These are phyloP conservation scores for Pichia sp. DNA, from an alignment of 1,139 yeast genomes.

Conservation along the genomic window DNA sequence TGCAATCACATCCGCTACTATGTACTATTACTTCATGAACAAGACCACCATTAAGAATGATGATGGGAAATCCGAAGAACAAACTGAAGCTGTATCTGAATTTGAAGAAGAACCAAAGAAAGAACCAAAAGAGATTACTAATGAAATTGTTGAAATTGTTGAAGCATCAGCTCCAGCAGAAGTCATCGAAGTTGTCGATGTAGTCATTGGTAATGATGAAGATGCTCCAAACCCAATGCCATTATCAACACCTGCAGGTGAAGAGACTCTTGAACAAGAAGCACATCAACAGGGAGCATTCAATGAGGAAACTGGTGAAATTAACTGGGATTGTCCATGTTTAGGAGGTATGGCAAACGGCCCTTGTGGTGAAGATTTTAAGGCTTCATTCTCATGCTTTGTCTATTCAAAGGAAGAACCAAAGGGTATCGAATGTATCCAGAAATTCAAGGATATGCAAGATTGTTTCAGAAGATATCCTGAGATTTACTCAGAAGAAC, in stretches of 20 bases:
- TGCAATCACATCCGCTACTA: slow-evolving; percentile 15
- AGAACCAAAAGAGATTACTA: too few relatives aligned
- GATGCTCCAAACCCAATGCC: background rate
- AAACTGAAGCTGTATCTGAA: background rate
- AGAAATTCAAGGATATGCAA: slow-evolving; percentile 89
- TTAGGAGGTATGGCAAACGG: slow-evolving; percentile 99
- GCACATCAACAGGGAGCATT: slow-evolving; percentile 46
- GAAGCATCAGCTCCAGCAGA: slow-evolving; percentile 3
- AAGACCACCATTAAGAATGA: slow-evolving; percentile 14
- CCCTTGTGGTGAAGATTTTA: slow-evolving; percentile 97
- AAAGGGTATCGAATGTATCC: slow-evolving; percentile 94
- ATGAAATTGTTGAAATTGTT: slow-evolving; percentile 11
- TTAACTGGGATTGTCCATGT: slow-evolving; percentile 99
- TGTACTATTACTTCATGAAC: slow-evolving; percentile 13
- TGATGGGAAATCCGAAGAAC: background rate
- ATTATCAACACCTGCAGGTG: slow-evolving; percentile 1
- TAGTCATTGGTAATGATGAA: slow-evolving; percentile 1
- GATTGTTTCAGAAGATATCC: slow-evolving; percentile 91
- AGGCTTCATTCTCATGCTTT: slow-evolving; percentile 93
- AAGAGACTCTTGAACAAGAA: slow-evolving; percentile 14
- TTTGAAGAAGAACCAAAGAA: slow-evolving; percentile 1
- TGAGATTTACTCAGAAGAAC: slow-evolving; percentile 88
- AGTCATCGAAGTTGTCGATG: slow-evolving; percentile 2
- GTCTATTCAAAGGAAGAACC: slow-evolving; percentile 94
- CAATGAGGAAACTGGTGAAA: slow-evolving; percentile 97